Percentiles rank a stretch among this genome's conserved stretches.
These are phyloP conservation scores for Ophiostoma novo-ulmi DNA, from an alignment of 2,329 filamentous ascomycete species.

Conservation along the genomic window DNA sequence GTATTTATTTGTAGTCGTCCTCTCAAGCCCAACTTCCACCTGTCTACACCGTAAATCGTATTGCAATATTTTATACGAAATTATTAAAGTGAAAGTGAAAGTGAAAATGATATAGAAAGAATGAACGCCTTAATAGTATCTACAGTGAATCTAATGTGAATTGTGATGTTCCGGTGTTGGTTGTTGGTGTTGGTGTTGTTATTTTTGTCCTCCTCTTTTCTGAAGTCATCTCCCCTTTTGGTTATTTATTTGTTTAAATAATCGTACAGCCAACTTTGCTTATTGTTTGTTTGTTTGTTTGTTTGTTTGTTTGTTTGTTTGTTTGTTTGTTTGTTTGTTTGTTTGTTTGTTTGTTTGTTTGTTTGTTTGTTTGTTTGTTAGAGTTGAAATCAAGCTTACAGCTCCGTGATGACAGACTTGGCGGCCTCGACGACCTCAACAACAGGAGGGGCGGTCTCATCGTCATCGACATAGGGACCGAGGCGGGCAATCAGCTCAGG, in stretches of 20 bases:
- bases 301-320: neutral
- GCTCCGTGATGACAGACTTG: neutral
- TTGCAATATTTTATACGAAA: neutral
- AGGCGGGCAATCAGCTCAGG: constrained; percentile 23
- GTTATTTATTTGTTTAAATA: neutral
- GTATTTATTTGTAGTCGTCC: constrained; percentile 1
- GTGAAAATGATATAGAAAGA: neutral
- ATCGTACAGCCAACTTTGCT: neutral
- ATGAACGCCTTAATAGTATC: constrained; percentile 3
- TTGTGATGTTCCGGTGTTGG: neutral
- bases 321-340: neutral
- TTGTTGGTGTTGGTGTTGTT: neutral
- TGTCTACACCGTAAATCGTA: neutral
- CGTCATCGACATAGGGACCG: constrained; percentile 24
- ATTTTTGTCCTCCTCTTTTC: neutral
- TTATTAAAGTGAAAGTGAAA: neutral
- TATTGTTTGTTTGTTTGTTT: neutral
- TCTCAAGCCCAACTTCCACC: neutral
- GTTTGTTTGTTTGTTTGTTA: neutral
- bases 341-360: neutral
- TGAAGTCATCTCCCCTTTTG: neutral
- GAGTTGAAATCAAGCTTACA: constrained; percentile 2
- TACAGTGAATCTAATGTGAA: neutral
- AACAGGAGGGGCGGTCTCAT: neutral
- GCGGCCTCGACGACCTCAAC: neutral